Conservation (phyloP, 805 yeast genomes). For the Hanseniaspora guilliermondii region DNA sequence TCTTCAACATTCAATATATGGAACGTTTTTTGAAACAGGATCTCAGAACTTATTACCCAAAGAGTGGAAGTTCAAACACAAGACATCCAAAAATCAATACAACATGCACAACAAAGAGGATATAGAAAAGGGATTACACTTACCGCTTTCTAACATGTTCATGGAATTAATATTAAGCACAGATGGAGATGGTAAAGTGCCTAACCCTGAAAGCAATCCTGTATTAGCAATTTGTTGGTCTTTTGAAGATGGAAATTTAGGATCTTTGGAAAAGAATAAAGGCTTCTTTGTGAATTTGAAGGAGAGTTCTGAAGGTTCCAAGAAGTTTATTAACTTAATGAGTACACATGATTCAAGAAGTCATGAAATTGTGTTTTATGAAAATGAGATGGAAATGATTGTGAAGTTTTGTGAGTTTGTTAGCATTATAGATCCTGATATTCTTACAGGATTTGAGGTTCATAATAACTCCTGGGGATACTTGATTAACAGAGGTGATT, state of each 20-base stretch:
- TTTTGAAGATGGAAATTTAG: conserved; percentile 2
- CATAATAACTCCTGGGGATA: conserved; percentile 85
- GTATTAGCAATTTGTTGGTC: conserved; percentile 3
- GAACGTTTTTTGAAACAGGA: conserved; percentile 7
- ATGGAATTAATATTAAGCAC: neutral
- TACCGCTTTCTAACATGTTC: conserved; percentile 6
- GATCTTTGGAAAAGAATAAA: neutral
- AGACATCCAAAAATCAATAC: neutral
- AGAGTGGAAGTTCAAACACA: conserved; percentile 7
- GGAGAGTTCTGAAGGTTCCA: conserved; percentile 8
- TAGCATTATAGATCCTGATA: conserved; percentile 68
- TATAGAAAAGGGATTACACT: neutral
- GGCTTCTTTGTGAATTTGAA: conserved; percentile 10
- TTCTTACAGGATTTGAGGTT: conserved; percentile 74
- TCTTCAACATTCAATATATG: neutral
- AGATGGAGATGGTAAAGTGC: neutral
- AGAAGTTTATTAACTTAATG: conserved; percentile 12
- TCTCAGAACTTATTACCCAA: conserved; percentile 6
- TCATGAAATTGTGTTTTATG: conserved; percentile 31
- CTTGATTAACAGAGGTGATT: conserved; percentile 49
- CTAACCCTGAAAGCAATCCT: neutral
- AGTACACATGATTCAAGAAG: conserved; percentile 17
- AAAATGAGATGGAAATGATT: conserved; percentile 49
- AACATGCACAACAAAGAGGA: neutral
- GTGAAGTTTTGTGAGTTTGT: conserved; percentile 43